These are phyloP conservation scores for Fusarium longipes DNA, from an alignment of 2,329 filamentous ascomycete genomes.

Conservation along the genomic window DNA sequence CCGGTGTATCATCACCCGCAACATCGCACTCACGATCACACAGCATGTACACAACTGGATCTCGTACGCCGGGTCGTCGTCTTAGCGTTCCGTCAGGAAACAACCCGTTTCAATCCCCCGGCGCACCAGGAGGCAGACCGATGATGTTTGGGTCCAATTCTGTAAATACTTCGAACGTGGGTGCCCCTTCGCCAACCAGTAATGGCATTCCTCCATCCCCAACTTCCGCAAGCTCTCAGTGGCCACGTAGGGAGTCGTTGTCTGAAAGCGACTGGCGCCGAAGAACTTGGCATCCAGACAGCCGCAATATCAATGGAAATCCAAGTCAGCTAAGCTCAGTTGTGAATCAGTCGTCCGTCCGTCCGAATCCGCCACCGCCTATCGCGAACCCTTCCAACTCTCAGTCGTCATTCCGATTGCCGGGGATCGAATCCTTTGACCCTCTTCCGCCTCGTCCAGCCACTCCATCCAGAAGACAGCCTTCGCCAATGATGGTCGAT, in stretches of 20 bases:
- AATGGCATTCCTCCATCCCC: constrained; percentile 73
- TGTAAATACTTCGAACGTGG: constrained; percentile 65
- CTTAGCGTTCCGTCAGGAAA: constrained; percentile 83
- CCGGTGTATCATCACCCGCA: constrained; percentile 76
- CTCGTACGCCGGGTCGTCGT: constrained; percentile 76
- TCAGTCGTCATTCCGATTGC: constrained; percentile 75
- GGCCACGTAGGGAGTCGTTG: constrained; percentile 73
- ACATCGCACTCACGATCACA: constrained; percentile 75
- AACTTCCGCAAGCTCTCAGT: constrained; percentile 70
- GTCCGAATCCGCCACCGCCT: constrained; percentile 64
- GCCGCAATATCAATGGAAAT: constrained; percentile 70
- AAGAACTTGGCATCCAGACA: constrained; percentile 91
- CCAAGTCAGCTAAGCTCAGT: constrained; percentile 81
- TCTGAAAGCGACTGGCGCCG: constrained; percentile 82
- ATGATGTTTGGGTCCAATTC: constrained; percentile 65
- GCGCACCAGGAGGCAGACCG: constrained; percentile 65
- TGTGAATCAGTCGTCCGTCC: constrained; percentile 73
- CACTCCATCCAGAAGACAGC: constrained; percentile 71
- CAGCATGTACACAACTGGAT: constrained; percentile 74
- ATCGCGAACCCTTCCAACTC: constrained; percentile 59
- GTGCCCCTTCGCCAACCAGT: constrained; percentile 66
- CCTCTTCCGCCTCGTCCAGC: constrained; percentile 72
- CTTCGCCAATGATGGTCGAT: constrained; percentile 84
- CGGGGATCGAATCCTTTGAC: constrained; percentile 93
- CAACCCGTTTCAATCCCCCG: constrained; percentile 78